Evolutionary conservation across 495 filamentous ascomycete species (phyloP), one percentile per base, ranked within the genome.

Genomic region (Daldinia decipiens): DNA sequence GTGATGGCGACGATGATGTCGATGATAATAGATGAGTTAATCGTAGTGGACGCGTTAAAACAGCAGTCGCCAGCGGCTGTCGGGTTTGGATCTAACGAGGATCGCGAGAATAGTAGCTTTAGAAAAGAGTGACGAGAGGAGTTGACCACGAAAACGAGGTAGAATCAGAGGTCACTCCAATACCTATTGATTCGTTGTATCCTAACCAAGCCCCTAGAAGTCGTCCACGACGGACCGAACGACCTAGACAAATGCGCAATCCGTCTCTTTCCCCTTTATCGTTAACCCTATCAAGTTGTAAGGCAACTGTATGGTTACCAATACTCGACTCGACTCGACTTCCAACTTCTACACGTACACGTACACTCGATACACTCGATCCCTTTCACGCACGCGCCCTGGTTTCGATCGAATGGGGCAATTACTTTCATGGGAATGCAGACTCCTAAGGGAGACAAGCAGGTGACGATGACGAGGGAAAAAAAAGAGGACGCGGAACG

Each of bases 31-130:
- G 34, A 4, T 5, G 31, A 31, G 15, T 50, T 50, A 45, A 31
- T 55, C 12, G 31, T 36, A 31, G 32, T 36, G 27, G 47, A 50
- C 56, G 50, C 50, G 68, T 51, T 60, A 57, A 54, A 31, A 54
- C 36, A n/a, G 68, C 57, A 66, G 51, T 71, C 62, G 68, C 67
- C 67, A 70, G 67, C 67, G 62, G 67, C 67, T 70, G 62, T 65
- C 47, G 58, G 52, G 21, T 39, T 40, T 55, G 34, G 21, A 65
- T 62, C 39, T 26, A 57, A 53, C 31, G 32, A 62, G 47, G 56
- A 66, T 62, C 13, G 62, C 47, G 50, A 56, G 39, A 52, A 32
- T 47, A 40, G 57, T 65, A 58, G 17, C 40, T 56, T 32, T 36
- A n/a, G 11, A 56, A 71, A 63, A 51, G 63, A 67, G 53, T 55